A percentile compares a stretch with the other conserved stretches of the same genome.
Conservation (phyloP, 208 protist species). For the Acanthamoeba royreba region DNA sequence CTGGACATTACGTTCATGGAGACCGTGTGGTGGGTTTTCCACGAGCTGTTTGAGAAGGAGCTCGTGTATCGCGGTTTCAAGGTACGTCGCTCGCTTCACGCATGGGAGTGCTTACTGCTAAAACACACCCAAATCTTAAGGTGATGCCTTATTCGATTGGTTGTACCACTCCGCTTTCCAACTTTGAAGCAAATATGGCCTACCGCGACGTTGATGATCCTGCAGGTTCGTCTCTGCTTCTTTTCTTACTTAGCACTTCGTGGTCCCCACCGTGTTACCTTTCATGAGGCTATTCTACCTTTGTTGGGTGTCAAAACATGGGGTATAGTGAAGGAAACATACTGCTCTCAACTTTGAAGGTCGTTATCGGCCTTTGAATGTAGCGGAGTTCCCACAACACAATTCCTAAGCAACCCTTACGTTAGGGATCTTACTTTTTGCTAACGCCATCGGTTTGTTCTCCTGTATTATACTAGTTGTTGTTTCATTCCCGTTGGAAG, state of each 20-base stretch:
- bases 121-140: not conserved
- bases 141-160: slow-evolving; percentile 99
- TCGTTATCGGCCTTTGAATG: not conserved
- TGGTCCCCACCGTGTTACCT: not conserved
- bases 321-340: not conserved
- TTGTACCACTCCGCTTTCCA: slow-evolving; percentile 98
- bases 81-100: not conserved
- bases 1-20: slow-evolving; percentile 99
- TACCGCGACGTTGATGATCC: slow-evolving; percentile 98
- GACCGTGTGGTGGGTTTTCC: slow-evolving; percentile 99
- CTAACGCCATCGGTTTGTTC: not conserved
- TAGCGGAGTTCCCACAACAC: not conserved
- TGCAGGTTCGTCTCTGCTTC: not conserved
- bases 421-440: not conserved
- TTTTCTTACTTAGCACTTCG: not conserved
- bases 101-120: not conserved
- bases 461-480: not conserved
- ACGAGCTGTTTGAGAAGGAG: slow-evolving; percentile 94
- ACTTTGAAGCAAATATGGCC: slow-evolving; percentile 99
- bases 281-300: not conserved
- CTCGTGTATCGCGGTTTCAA: slow-evolving; percentile 99
- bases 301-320: slow-evolving; percentile 19
- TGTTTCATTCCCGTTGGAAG: slow-evolving; percentile 88
- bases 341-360: not conserved
- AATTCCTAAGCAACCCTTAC: not conserved